These are phyloP conservation scores for Thalassia testudinum DNA, from an alignment of 116 monocot species.

Conservation along the genomic window DNA sequence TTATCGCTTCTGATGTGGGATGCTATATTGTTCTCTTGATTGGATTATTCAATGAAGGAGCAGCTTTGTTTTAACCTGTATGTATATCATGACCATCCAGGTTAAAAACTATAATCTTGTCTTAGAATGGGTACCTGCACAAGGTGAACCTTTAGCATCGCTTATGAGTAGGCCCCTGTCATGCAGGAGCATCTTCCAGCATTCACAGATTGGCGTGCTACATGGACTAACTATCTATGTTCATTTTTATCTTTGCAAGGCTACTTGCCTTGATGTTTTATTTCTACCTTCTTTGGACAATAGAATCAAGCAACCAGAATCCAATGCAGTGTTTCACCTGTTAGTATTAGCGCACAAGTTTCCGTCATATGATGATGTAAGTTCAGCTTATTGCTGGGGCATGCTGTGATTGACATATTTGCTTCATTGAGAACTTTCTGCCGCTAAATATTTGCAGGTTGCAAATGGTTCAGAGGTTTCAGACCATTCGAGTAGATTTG, in stretches of 20 bases:
- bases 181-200: slow-evolving; percentile 49
- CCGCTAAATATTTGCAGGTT: slow-evolving; percentile 22
- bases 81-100: slow-evolving; percentile 14
- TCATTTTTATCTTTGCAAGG: slow-evolving; percentile 34
- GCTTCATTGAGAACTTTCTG: neutral
- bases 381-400: slow-evolving; percentile 1
- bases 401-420: neutral
- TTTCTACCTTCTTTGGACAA: slow-evolving; percentile 13
- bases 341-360: slow-evolving; percentile 68
- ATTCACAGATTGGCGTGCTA: slow-evolving; percentile 11
- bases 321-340: slow-evolving; percentile 25
- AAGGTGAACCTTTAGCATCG: slow-evolving; percentile 12
- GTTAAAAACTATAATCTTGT: slow-evolving; percentile 62
- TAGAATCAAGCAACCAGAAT: slow-evolving; percentile 4
- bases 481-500: slow-evolving; percentile 34
- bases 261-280: slow-evolving; percentile 22
- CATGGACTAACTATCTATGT: slow-evolving; percentile 37
- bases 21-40: too few species aligned
- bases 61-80: too few species aligned
- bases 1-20: too few species aligned
- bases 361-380: slow-evolving; percentile 39
- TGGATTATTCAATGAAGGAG: too few species aligned
- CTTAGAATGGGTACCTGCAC: slow-evolving; percentile 38
- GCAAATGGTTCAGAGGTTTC: slow-evolving; percentile 11
- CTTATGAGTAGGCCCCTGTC: slow-evolving; percentile 27